Evolutionary conservation across 2,329 filamentous ascomycete genomes (phyloP), one percentile per base, ranked within the genome.

Genomic region (Phialocephala subalpina): DNA sequence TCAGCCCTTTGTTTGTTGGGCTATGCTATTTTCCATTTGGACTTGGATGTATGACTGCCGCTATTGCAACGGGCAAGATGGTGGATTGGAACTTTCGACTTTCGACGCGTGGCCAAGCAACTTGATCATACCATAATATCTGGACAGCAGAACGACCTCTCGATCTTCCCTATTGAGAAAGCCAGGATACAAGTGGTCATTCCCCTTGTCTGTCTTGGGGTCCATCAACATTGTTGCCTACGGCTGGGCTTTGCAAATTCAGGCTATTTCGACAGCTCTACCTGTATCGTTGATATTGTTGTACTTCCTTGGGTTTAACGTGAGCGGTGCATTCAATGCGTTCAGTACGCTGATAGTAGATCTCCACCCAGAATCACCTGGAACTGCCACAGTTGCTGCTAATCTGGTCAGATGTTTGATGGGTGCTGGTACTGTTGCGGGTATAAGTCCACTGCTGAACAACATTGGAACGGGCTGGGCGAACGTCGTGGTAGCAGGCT

Each of bases 81-180:
- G 78, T 88, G 6, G 86, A 89, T 72, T 82, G 84, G 78, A 92
- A 92, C 75, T 93, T 88, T 74, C 82, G 84, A 92, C 75, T 93
- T 88, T 74, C 82, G 84, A 1, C 86, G 89, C 1, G 83, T 90
- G 65, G 88, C 89, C 9, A 75, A 77, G 8, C 80, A 77, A 6
- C 76, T 86, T 0, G 84, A 85, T 11, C 77, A 91, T 11, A 73
- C 81, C 0, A 81, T 89, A 60, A 83, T 83, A 62, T 82, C 82
- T 69, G 84, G 81, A 57, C 83, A 84, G 6, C 84, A 84, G 68
- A 78, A 80, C 35, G 81, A 86, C 66, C 77, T 86, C 11, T 70
- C 77, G 0, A 68, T 76, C 0, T 86, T 87, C 38, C 84, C 84
- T 1, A 82, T 87, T 12, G 85, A 87, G 71, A 76, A 77, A 2